phyloP scores from a whole-genome alignment of 768 basidiomycete genomes.

The Mrakia hoshinonis region DNA sequence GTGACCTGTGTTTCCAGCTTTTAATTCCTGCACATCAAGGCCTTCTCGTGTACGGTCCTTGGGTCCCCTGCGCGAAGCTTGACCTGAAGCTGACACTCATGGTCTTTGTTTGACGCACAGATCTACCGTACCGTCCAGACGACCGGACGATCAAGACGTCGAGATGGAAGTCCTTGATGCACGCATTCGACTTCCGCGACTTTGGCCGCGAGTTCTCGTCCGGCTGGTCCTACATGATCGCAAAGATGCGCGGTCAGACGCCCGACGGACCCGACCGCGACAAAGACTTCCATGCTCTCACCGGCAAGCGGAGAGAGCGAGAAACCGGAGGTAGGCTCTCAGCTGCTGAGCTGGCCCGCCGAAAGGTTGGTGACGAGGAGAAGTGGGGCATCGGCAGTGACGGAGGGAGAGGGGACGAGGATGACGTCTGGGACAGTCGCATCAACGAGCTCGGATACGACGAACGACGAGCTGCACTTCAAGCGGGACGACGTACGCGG shows the following conservation, averaged over 20 bases:
- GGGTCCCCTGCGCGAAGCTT: neutral
- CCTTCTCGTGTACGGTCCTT: constrained; percentile 52
- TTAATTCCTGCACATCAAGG: constrained; percentile 60
- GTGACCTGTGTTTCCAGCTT: constrained; percentile 39
- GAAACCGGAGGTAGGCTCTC: neutral
- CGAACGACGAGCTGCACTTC: neutral
- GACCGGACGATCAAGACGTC: constrained; percentile 44
- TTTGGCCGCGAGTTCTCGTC: constrained; percentile 53
- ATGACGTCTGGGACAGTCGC: neutral
- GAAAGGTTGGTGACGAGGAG: neutral
- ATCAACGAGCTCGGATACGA: neutral
- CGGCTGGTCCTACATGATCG: constrained; percentile 3
- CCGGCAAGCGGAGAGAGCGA: neutral
- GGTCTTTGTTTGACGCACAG: neutral
- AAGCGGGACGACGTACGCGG: neutral
- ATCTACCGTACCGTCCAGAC: constrained; percentile 51
- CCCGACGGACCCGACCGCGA: constrained; percentile 19
- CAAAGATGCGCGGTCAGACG: neutral
- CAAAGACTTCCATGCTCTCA: constrained; percentile 10
- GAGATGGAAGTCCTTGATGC: constrained; percentile 52
- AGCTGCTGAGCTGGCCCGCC: neutral
- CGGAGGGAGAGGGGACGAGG: neutral
- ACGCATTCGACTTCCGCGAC: constrained; percentile 64
- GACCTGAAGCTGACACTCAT: neutral
- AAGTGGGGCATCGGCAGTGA: constrained; percentile 6